phyloP scores from a whole-genome alignment of 1,139 yeast species.

The Pichia terricola region DNA sequence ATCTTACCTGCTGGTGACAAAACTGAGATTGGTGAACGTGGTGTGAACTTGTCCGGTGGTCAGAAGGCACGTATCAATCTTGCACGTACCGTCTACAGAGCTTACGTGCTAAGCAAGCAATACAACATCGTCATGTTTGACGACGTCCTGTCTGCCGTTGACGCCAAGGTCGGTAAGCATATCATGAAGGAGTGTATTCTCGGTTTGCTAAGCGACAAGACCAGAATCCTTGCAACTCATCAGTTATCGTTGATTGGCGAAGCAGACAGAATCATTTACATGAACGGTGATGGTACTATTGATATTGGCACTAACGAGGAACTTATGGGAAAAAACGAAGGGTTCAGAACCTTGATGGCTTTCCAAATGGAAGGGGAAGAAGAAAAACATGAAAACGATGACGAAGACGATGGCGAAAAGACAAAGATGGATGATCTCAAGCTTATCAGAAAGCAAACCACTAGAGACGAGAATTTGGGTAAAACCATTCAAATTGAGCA shows the following conservation, averaged over 20 bases:
- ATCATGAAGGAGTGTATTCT: conserved; percentile 63
- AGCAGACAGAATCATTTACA: conserved; percentile 64
- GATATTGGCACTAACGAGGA: conserved; percentile 53
- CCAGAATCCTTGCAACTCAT: conserved; percentile 80
- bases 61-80: conserved; percentile 82
- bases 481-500: conserved; percentile 27
- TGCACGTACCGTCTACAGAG: conserved; percentile 68
- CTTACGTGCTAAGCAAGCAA: conserved; percentile 30
- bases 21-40: conserved; percentile 89
- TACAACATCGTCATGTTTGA: conserved; percentile 64
- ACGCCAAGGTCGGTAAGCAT: conserved; percentile 80
- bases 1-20: conserved; percentile 71
- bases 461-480: conserved; percentile 15
- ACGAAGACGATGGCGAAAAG: conserved; percentile 23
- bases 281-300: conserved; percentile 57
- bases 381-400: conserved; percentile 24
- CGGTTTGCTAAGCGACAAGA: conserved; percentile 47
- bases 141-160: conserved; percentile 87
- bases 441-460: conserved; percentile 19
- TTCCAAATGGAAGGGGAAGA: conserved; percentile 29
- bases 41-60: conserved; percentile 87
- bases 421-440: conserved; percentile 43
- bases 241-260: conserved; percentile 62
- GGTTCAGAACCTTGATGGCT: conserved; percentile 46
- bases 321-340: conserved; percentile 34